Evolutionary conservation across 306 rosid genomes (phyloP).

Genomic region (Psophocarpus tetragonolobus): DNA sequence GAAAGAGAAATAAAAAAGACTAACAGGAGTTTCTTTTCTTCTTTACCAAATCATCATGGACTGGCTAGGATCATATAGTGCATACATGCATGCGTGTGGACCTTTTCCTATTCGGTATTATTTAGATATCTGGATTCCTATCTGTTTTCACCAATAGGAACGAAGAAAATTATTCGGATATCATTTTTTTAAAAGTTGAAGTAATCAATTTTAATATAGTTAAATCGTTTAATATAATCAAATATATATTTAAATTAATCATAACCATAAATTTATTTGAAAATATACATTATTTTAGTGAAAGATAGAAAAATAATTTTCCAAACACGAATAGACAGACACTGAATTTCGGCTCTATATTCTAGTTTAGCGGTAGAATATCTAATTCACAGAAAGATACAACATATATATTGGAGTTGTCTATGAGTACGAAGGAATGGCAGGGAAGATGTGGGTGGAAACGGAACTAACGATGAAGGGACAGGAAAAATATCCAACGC

Average conservation of each 20-base stretch:
- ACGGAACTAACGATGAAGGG: not conserved
- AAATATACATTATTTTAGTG: not conserved
- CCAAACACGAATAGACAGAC: not conserved
- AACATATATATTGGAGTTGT: too few species aligned
- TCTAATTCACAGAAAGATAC: not conserved
- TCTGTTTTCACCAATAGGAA: not conserved
- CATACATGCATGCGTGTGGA: conserved; percentile 7
- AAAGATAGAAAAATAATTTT: not conserved
- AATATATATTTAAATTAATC: not conserved
- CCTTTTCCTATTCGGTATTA: not conserved
- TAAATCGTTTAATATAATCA: not conserved
- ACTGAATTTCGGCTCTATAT: not conserved
- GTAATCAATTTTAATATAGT: not conserved
- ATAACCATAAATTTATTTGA: not conserved
- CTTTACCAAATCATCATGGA: conserved; percentile 14
- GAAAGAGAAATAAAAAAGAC: not conserved
- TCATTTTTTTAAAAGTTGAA: not conserved
- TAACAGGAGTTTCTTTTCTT: not conserved
- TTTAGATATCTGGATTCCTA: not conserved
- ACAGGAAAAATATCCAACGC: not conserved
- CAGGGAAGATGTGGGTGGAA: conserved; percentile 20
- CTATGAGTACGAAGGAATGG: not conserved
- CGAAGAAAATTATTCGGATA: not conserved
- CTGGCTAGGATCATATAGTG: conserved; percentile 15
- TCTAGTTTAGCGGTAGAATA: not conserved